Conservation (phyloP, 2,329 filamentous ascomycete genomes). For the Pestalotiopsis sp. region DNA sequence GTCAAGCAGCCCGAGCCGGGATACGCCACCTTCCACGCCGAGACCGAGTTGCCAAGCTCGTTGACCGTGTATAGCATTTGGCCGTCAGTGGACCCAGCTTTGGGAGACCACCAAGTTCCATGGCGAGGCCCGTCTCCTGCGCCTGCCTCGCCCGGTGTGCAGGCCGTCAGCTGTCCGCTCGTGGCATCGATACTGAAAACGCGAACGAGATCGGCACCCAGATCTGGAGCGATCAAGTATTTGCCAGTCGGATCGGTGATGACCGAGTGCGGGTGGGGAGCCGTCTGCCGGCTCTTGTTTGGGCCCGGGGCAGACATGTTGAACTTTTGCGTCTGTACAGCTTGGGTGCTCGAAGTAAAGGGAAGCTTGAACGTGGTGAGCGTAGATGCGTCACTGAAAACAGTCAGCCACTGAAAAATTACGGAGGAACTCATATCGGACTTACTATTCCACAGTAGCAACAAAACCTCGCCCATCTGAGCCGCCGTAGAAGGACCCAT, state of each 20-base stretch:
- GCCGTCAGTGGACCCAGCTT: constrained; percentile 25
- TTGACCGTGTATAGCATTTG: constrained; percentile 45
- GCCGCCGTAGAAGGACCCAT: constrained; percentile 43
- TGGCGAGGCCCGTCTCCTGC: constrained; percentile 57
- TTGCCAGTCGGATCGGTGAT: constrained; percentile 51
- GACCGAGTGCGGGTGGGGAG: constrained; percentile 57
- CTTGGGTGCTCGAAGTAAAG: constrained; percentile 28
- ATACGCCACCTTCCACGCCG: constrained; percentile 53
- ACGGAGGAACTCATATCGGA: neutral
- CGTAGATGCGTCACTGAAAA: constrained; percentile 41
- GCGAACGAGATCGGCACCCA: constrained; percentile 57
- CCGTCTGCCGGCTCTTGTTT: constrained; percentile 51
- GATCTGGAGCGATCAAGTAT: constrained; percentile 54
- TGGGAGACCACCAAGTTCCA: constrained; percentile 50
- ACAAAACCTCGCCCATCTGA: constrained; percentile 41
- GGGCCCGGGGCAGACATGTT: constrained; percentile 45
- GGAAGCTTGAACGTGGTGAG: constrained; percentile 48
- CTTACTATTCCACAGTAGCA: constrained; percentile 48
- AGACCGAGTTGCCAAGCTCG: constrained; percentile 53
- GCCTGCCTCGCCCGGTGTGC: constrained; percentile 42
- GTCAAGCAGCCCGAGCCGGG: constrained; percentile 41
- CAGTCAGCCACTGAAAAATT: neutral
- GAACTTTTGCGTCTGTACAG: constrained; percentile 42
- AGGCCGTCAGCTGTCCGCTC: constrained; percentile 48
- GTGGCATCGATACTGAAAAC: constrained; percentile 52